Evolutionary conservation across 83 land plant genomes (phyloP), one percentile per base, ranked within the genome.

Genomic region (Picea mariana): DNA sequence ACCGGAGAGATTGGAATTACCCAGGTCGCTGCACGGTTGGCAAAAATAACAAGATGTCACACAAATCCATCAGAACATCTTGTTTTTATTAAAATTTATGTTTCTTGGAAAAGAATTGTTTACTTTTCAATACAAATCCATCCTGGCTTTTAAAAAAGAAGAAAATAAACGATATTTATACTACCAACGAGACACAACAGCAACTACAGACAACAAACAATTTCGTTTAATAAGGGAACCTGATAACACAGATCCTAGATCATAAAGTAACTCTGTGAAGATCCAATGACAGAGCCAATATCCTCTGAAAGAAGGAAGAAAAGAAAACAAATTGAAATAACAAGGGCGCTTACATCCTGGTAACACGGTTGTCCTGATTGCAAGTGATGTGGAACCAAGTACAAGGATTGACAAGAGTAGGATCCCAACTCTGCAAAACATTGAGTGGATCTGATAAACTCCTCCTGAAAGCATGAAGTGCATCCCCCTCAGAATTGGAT

Each of bases 361-460:
- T 90, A 79, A 94, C 96, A 78, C 85, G 93, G 44, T 90, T 90
- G 67, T 92, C 94, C 71, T 84, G 87, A 66, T 94, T 90, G 77
- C 96, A 94, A 26, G 96, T 93, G 89, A 93, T 83, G 85, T 93
- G 96, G 66, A 93, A 93, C 96, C 96, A 93, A 7, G 96, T 93
- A 72, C 96, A 94, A 58, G 96, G 96, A 78, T 92, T 90, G 26
- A 94, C 96, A 21, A 94, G 95, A 23, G 87, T 94, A 21, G 91
- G 95, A 86, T 94, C 96, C 96, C 96, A 94, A 85, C 96, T 94
- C 87, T 92, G 90, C 31, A 94, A 85, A 20, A 94, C 95, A 77
- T 87, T 92, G 49, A 89, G 90, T 18, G 96, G 95, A 81, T 94
- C 96, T 59, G 87, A 81, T 31, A 93, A 66, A 83, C 96, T 92